Percentiles rank a stretch among this genome's conserved stretches.
Conservation (phyloP, 1,284 basidiomycete species). For the Leccinum cinnamomeum region DNA sequence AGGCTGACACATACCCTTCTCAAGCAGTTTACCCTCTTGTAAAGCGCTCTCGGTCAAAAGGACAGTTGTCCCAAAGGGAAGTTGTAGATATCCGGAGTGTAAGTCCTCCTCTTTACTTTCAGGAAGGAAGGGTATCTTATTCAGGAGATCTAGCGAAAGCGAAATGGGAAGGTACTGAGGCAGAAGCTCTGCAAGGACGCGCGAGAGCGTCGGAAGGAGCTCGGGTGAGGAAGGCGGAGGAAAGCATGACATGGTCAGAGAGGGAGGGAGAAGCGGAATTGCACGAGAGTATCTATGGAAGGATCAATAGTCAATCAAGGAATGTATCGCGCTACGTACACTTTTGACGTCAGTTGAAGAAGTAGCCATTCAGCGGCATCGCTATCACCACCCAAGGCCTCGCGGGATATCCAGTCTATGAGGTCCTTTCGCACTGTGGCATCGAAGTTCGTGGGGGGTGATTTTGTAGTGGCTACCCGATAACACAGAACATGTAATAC, state of each 20-base stretch:
- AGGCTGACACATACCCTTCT: slow-evolving; percentile 47
- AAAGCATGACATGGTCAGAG: slow-evolving; percentile 63
- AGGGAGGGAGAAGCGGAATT: slow-evolving; percentile 67
- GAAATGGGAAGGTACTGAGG: slow-evolving; percentile 51
- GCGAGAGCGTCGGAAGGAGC: slow-evolving; percentile 45
- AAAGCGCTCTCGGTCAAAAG: slow-evolving; percentile 69
- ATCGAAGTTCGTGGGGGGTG: slow-evolving; percentile 7
- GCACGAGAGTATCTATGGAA: slow-evolving; percentile 62
- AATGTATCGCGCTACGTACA: slow-evolving; percentile 47
- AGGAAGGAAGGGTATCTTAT: slow-evolving; percentile 59
- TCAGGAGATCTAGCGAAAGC: slow-evolving; percentile 60
- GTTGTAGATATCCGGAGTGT: slow-evolving; percentile 73
- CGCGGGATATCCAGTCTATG: slow-evolving; percentile 68
- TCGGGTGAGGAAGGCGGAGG: slow-evolving; percentile 43
- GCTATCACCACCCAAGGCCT: slow-evolving; percentile 65
- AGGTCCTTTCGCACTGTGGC: slow-evolving; percentile 48
- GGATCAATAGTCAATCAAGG: slow-evolving; percentile 4
- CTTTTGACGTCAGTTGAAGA: slow-evolving; percentile 60
- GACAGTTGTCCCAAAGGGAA: slow-evolving; percentile 62
- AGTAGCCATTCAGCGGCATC: slow-evolving; percentile 80
- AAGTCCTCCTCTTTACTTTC: slow-evolving; percentile 75
- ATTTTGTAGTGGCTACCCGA: slow-evolving; percentile 23
- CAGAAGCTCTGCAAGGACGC: slow-evolving; percentile 57
- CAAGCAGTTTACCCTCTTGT: slow-evolving; percentile 63
- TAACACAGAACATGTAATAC: slow-evolving; percentile 71